Evolutionary conservation across 2,329 filamentous ascomycete genomes (phyloP).

Genomic region (Furcasterigmium sp.): DNA sequence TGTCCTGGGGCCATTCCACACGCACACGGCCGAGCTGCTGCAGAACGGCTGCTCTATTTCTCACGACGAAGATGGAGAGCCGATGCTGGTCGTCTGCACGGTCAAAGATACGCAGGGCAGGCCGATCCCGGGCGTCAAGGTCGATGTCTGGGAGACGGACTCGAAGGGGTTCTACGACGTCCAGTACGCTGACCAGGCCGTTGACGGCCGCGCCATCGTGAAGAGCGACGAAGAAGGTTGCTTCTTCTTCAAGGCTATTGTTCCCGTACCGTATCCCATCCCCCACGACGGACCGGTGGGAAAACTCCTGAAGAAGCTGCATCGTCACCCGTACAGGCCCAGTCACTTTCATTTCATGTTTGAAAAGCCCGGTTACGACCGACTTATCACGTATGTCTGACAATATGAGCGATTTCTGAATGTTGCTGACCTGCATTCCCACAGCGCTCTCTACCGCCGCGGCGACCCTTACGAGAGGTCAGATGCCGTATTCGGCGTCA

Average conservation of each 20-base stretch:
- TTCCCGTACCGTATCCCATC: slow-evolving; percentile 79
- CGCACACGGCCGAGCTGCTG: slow-evolving; percentile 62
- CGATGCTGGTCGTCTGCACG: slow-evolving; percentile 68
- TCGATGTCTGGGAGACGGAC: slow-evolving; percentile 85
- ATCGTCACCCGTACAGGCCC: slow-evolving; percentile 45
- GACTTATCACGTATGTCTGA: background rate
- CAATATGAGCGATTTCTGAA: too few relatives aligned
- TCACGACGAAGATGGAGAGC: slow-evolving; percentile 62
- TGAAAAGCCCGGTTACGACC: background rate
- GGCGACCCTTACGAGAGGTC: slow-evolving; percentile 4
- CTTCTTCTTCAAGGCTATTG: slow-evolving; percentile 83
- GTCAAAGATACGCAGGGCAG: slow-evolving; percentile 59
- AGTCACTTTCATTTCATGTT: slow-evolving; percentile 1
- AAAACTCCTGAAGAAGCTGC: slow-evolving; percentile 56
- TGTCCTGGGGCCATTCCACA: slow-evolving; percentile 79
- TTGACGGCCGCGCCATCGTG: slow-evolving; percentile 51
- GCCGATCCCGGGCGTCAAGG: slow-evolving; percentile 60
- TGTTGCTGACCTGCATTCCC: slow-evolving; percentile 38
- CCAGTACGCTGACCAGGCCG: slow-evolving; percentile 60
- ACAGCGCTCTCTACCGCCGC: slow-evolving; percentile 3
- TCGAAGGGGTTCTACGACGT: slow-evolving; percentile 78
- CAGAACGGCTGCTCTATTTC: slow-evolving; percentile 57
- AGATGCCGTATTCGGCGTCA: slow-evolving; percentile 6
- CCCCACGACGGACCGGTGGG: slow-evolving; percentile 80
- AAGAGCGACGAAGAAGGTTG: background rate